phyloP scores from a whole-genome alignment of 2,329 filamentous ascomycete species.

The Hypoxylon sp. region DNA sequence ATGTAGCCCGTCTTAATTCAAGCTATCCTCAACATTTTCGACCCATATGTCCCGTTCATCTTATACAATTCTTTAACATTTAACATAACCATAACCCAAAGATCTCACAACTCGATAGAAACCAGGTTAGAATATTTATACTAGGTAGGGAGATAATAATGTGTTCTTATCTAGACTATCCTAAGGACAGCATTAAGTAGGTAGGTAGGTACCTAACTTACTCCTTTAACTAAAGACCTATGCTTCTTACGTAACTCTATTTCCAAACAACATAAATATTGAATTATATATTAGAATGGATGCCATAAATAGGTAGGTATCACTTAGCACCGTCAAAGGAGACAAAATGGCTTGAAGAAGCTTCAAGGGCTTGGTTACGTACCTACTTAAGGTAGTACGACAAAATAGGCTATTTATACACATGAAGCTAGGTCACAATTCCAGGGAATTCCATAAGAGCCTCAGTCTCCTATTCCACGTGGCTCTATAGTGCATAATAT shows the following conservation, averaged over 20 bases:
- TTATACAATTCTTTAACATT: background rate
- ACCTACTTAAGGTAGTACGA: background rate
- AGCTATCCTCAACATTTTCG: background rate
- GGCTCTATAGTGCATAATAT: conserved; percentile 2
- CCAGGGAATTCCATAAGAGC: background rate
- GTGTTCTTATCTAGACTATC: no score
- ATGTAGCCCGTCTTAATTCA: no score
- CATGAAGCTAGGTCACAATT: no score
- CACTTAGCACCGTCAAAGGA: background rate
- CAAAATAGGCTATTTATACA: conserved; percentile 3
- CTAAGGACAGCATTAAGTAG: background rate
- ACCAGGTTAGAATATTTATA: no score
- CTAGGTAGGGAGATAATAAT: no score
- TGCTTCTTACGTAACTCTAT: background rate
- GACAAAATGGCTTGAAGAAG: background rate
- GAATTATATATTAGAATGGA: background rate
- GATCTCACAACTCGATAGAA: no score
- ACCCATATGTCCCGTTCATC: background rate
- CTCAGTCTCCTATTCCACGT: conserved; percentile 8
- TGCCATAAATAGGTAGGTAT: background rate
- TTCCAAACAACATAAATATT: no score
- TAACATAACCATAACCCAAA: background rate
- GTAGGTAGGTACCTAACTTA: no score
- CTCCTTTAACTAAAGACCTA: background rate
- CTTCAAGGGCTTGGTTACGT: background rate